Conservation (phyloP, 2,329 filamentous ascomycete genomes). For the Colletotrichum falcatum region DNA sequence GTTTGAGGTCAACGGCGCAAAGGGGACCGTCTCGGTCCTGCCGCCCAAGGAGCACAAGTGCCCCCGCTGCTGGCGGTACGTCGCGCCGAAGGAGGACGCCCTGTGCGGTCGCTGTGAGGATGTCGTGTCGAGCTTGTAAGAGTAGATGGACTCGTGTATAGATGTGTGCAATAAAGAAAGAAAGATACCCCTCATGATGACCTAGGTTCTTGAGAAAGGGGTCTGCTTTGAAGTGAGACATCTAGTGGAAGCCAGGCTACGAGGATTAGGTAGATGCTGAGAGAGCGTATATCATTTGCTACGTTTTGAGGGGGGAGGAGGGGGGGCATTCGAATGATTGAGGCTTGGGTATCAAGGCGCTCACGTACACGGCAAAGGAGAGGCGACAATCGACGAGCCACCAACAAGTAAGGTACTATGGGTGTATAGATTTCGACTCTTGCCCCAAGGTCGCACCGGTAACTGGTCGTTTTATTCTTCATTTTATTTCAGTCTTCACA, state of each 20-base stretch:
- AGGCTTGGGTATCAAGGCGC: neutral
- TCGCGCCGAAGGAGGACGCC: conserved; percentile 72
- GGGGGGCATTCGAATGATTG: neutral
- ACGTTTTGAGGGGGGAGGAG: no score
- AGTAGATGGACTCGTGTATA: conserved; percentile 8
- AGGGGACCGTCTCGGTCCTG: conserved; percentile 57
- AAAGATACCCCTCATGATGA: conserved; percentile 16
- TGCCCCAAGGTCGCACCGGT: conserved; percentile 6
- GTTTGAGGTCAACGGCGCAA: conserved; percentile 55
- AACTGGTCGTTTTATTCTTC: neutral
- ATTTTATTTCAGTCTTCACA: neutral
- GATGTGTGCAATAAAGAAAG: conserved; percentile 6
- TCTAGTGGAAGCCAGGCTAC: neutral
- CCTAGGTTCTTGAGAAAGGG: no score
- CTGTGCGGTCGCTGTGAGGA: conserved; percentile 81
- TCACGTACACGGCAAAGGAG: neutral
- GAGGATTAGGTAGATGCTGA: neutral
- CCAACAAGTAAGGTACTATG: neutral
- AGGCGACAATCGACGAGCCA: no score
- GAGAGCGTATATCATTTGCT: neutral
- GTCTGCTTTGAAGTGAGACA: neutral
- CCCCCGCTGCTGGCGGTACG: conserved; percentile 88
- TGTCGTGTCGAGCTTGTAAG: conserved; percentile 58
- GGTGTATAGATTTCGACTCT: conserved; percentile 6
- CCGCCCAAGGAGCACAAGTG: conserved; percentile 76